Evolutionary conservation across 495 filamentous ascomycete species (phyloP), one percentile per base, ranked within the genome.

Genomic region (Monascus purpureus): DNA sequence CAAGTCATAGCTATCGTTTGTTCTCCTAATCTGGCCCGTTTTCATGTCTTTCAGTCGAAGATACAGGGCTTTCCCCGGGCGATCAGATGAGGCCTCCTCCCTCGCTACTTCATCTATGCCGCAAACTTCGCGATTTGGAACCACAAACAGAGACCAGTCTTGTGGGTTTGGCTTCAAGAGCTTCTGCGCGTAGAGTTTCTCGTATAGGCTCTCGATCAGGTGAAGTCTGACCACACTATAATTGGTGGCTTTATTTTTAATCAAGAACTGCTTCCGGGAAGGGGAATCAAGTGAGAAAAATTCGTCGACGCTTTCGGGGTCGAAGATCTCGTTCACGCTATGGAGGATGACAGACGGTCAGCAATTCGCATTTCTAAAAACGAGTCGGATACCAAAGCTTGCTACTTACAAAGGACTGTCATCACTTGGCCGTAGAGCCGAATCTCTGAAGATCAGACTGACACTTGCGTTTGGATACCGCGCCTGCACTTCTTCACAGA

Each of bases 271-370:
- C 28, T 63, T 53, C 28, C 86, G 78, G 36, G 75, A 65, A 13
- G 70, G 59, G 0, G 71, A 46, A 2, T 73, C 51, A 25, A 76
- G 73, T 29, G 65, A 52, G 57, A 74, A 94, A 42, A 93, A 67
- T 17, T 55, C 58, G 40, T 93, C 78, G 5, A 90, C 75, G 16
- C 75, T 75, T 24, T 76, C 71, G 3, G 88, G 87, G 52, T 95
- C 80, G 65, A 97, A 97, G 41, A 95, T 78, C 42, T 88, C 86
- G 53, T 97, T 97, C 33, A 97, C 85, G 43, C 86, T 93, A 42
- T 36, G 18, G 20, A n/a, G n/a, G n/a, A n/a, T n/a, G n/a, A 31
- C 57, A 40, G 57, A 43, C 12, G 29, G 6, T n/a, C n/a, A n/a
- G n/a, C n/a, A n/a, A 25, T 13, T 6, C 32, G 4, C 8, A 25